Conservation (phyloP, 2,329 filamentous ascomycete genomes). For the Dryadomyces sulphureus region DNA sequence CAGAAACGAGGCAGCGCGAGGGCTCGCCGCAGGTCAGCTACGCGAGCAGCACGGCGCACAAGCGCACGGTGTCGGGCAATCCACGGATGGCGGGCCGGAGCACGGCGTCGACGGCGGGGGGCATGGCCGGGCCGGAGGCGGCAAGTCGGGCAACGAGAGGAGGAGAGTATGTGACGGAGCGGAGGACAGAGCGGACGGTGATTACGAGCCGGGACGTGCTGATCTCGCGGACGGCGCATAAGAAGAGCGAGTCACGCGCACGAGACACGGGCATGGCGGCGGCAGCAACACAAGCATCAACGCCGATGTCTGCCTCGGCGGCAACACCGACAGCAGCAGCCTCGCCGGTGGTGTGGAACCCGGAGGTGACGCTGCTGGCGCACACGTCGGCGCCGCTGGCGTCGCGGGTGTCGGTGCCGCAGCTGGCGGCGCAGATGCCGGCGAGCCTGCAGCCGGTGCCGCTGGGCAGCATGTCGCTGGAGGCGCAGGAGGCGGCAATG, state of each 20-base stretch:
- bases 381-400: slow-evolving; percentile 59
- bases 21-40: slow-evolving; percentile 21
- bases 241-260: slow-evolving; percentile 5
- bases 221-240: slow-evolving; percentile 32
- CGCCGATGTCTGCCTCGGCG: slow-evolving; percentile 3
- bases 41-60: slow-evolving; percentile 32
- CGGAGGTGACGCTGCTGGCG: slow-evolving; percentile 58
- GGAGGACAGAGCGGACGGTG: slow-evolving; percentile 38
- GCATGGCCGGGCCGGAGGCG: not conserved
- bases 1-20: slow-evolving; percentile 20
- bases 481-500: slow-evolving; percentile 73
- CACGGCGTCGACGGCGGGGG: slow-evolving; percentile 10
- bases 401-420: slow-evolving; percentile 38
- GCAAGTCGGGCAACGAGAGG: slow-evolving; percentile 2
- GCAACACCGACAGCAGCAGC: slow-evolving; percentile 13
- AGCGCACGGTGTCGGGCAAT: slow-evolving; percentile 42
- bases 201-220: slow-evolving; percentile 48
- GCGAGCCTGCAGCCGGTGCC: slow-evolving; percentile 50
- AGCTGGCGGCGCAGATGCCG: slow-evolving; percentile 61
- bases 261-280: slow-evolving; percentile 17
- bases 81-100: slow-evolving; percentile 33
- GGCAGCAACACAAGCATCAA: slow-evolving; percentile 16
- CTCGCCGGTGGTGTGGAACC: slow-evolving; percentile 48
- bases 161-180: slow-evolving; percentile 26
- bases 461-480: slow-evolving; percentile 56